A percentile compares a stretch with the other conserved stretches of the same genome.
Evolutionary conservation across 495 filamentous ascomycete genomes (phyloP).

Genomic region (Thermothielavioides terrestris): DNA sequence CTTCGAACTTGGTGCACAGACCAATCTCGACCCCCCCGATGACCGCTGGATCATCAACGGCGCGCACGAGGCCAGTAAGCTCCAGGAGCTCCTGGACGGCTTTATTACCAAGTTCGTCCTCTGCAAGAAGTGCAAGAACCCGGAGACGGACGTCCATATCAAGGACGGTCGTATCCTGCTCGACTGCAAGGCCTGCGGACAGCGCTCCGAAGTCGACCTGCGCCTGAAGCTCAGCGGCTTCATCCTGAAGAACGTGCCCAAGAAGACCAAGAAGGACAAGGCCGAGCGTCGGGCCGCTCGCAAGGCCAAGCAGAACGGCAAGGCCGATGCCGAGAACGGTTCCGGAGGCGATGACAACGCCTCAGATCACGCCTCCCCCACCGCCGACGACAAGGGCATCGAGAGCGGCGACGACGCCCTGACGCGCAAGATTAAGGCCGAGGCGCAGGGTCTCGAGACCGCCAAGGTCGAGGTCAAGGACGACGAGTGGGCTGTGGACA

Average conservation of each 20-base stretch:
- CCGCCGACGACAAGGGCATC: slow-evolving; percentile 56
- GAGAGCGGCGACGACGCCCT: slow-evolving; percentile 88
- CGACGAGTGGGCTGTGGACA: slow-evolving; percentile 89
- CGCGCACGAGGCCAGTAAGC: slow-evolving; percentile 88
- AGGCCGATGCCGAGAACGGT: slow-evolving; percentile 49
- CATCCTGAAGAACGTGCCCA: slow-evolving; percentile 88
- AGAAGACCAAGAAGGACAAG: slow-evolving; percentile 93
- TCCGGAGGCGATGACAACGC: slow-evolving; percentile 55
- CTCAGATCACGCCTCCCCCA: slow-evolving; percentile 61
- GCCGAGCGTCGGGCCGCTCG: slow-evolving; percentile 79
- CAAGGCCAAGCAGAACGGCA: slow-evolving; percentile 74
- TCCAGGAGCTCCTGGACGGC: slow-evolving; percentile 95
- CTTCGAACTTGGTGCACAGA: slow-evolving; percentile 96
- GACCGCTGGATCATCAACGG: slow-evolving; percentile 99
- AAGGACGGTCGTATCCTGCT: slow-evolving; percentile 83
- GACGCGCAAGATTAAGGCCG: slow-evolving; percentile 78
- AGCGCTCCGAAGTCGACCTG: slow-evolving; percentile 80
- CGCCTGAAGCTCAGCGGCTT: slow-evolving; percentile 95
- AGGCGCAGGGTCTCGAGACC: slow-evolving; percentile 63
- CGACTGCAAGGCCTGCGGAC: slow-evolving; percentile 98
- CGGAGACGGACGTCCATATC: slow-evolving; percentile 90
- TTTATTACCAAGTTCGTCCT: slow-evolving; percentile 98
- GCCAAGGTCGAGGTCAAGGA: slow-evolving; percentile 57
- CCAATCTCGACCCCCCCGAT: slow-evolving; percentile 92
- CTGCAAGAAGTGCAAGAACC: slow-evolving; percentile 99